Base-by-base conservation (phyloP, 2,329 filamentous ascomycete genomes). In the Epichloe uncinata region DNA sequence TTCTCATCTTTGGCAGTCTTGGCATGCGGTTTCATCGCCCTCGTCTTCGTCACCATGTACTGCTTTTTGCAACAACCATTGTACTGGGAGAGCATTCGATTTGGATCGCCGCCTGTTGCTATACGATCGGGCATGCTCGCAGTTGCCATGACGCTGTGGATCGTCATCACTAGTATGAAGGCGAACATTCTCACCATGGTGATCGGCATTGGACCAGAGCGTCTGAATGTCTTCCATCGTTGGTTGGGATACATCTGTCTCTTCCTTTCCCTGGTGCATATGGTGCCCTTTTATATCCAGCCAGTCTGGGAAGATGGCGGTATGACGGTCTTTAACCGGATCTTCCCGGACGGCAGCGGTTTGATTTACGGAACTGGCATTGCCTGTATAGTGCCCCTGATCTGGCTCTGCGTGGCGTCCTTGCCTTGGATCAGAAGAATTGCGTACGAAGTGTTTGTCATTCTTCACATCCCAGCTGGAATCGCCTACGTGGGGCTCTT, bases 121-220 rank as follows among this genome's bases (percentile, higher is more conserved):
- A 81, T 96, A 53, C 79, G 91, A 55, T 75, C 89, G 7, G 91
- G 91, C 45, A 96, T 96, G 91, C 79, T 96, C 50, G 83, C 90
- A 12, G 84, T 96, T 13, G 87, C 91, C 12, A 79, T 95, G 75
- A 84, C 93, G 43, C 91, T 91, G 1, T 96, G 90, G 89, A 91
- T 96, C 55, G 73, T 95, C 47, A 87, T 84, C 16, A 81, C 93
- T 11, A 88, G 86, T 62, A 94, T 88, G 75, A 96, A 96, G 66
- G 85, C 88, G 15, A 97, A 96, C 61, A 62, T 95, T 34, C 77
- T 97, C 50, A 84, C 85, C 1, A 68, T 90, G 50, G 68, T 96
- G 51, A 95, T 90, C 4, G 91, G 91, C 13, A 91, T 97, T 56
- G 87, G 89, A 3, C 90, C 93, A 37, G 91, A 97, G 63, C 77